Conservation (phyloP, 2,329 filamentous ascomycete species). For the Colletotrichum salicis region DNA sequence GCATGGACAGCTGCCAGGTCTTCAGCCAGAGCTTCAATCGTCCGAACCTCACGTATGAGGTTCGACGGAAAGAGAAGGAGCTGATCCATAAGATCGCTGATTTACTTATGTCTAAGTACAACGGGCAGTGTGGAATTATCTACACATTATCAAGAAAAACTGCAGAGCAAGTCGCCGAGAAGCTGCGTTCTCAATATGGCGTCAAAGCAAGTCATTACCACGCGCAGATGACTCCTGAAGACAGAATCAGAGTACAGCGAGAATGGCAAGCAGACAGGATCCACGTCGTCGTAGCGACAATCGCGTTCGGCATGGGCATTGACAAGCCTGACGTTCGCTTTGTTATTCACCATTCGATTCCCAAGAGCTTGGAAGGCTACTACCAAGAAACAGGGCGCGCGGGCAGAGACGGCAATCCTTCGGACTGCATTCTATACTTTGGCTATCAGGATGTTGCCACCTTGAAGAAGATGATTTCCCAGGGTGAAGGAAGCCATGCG, state of each 20-base stretch:
- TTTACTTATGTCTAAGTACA: conserved; percentile 77
- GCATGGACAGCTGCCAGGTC: conserved; percentile 79
- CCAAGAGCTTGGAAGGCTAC: conserved; percentile 96
- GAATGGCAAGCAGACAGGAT: conserved; percentile 83
- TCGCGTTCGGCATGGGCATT: conserved; percentile 99
- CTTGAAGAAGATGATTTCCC: conserved; percentile 82
- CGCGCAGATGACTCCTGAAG: conserved; percentile 75
- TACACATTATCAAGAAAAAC: conserved; percentile 89
- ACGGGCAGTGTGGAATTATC: conserved; percentile 84
- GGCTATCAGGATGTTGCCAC: conserved; percentile 79
- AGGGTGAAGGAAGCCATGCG: conserved; percentile 78
- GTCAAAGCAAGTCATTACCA: conserved; percentile 89
- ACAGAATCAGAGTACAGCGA: conserved; percentile 78
- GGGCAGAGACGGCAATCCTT: conserved; percentile 87
- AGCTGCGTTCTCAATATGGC: conserved; percentile 67
- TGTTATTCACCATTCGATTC: conserved; percentile 91
- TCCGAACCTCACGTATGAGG: conserved; percentile 92
- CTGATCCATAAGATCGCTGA: conserved; percentile 62
- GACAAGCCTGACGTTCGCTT: conserved; percentile 97
- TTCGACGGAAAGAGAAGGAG: conserved; percentile 69
- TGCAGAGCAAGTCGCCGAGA: conserved; percentile 81
- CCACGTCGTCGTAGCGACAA: conserved; percentile 95
- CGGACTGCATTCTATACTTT: conserved; percentile 92
- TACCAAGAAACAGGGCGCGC: conserved; percentile 98
- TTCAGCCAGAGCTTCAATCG: conserved; percentile 97